Evolutionary conservation across 202 grass and related monocot species (phyloP), one percentile per base, ranked within the genome.

Genomic region (Carex sylvatica): DNA sequence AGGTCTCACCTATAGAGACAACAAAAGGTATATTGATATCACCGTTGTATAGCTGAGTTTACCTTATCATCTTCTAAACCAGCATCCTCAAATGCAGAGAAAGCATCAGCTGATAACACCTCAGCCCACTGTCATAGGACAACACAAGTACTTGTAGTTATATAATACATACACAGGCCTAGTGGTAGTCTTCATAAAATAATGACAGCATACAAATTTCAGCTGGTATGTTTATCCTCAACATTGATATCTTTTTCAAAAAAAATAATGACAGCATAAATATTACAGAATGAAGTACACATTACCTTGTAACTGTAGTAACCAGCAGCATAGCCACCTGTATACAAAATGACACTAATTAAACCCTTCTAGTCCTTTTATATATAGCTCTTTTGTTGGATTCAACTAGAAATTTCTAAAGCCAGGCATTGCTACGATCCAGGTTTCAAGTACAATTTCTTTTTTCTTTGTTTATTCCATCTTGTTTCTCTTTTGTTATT

Each of bases 281-380:
- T 70, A 53, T 53, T 86, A 59, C 9, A 33, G 33, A 5, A 46
- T 38, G 72, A 30, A 31, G n/a, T 82, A 30, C 26, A 74, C 71
- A 44, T 20, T 88, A 98, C 95, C 95, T 98, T 98, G 87, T 95
- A 98, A 77, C 95, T 98, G 70, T 98, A 95, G 82, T 98, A 98
- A 74, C 95, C 95, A 81, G 95, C 95, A 83, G 95, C 92, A 89
- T 98, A 98, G 63, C 95, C 95, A 86, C 91, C 95, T 98, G 84
- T 67, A 79, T 28, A 75, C 26, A 77, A 77, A 56, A 81, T 24
- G 31, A 83, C 20, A 53, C 19, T 54, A 54, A 64, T 19, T 51
- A 67, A 10, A 26, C 49, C 47, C 49, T 33, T 75, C 24, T 56
- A 75, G 72, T 14, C 51, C 47, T 6, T 56, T 75, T 9, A 70